Evolutionary conservation across 768 basidiomycete genomes (phyloP), one percentile per base, ranked within the genome.

Genomic region (Tylopilus balloui): DNA sequence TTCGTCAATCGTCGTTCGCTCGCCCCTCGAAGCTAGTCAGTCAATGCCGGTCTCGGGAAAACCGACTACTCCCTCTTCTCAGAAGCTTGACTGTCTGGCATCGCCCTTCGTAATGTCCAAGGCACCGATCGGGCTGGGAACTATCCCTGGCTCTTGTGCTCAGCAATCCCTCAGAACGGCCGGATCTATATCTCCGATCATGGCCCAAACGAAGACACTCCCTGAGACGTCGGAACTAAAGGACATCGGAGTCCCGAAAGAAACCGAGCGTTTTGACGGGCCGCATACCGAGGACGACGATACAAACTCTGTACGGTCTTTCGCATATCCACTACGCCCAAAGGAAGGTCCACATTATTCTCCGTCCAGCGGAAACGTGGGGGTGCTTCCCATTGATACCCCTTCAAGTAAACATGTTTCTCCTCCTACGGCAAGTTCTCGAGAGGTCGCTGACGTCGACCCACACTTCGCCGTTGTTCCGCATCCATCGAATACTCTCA

Each of bases 1-100:
- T 11, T 62, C 63, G 17, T 55, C 63, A 4, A 62, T 60, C 31
- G n/a, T 52, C 29, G n/a, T 62, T 45, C 54, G 58, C 24, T 63
- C 51, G 3, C 58, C 63, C 3, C 41, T 50, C 13, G 46, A 47
- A 28, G 40, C 51, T 38, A 34, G 17, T 15, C 54, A 17, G 11
- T 39, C 43, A n/a, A 35, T 42, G 6, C 21, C 56, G 14, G 34
- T 25, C 35, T 11, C 32, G 1, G 42, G 20, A 23, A 41, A 43
- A 20, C 14, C 36, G 38, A 17, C 14, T 15, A 31, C 37, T 29
- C n/a, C 4, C 15, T 17, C 52, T 29, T 44, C 40, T n/a, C 54
- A 44, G 12, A 42, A 46, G 34, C 20, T 57, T 31, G 54, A 50
- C 32, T 20, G 14, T 24, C 34, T 57, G 9, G 52, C 60, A 25